Evolutionary conservation across 2,329 filamentous ascomycete genomes (phyloP).

Genomic region (Ophiostoma ips): DNA sequence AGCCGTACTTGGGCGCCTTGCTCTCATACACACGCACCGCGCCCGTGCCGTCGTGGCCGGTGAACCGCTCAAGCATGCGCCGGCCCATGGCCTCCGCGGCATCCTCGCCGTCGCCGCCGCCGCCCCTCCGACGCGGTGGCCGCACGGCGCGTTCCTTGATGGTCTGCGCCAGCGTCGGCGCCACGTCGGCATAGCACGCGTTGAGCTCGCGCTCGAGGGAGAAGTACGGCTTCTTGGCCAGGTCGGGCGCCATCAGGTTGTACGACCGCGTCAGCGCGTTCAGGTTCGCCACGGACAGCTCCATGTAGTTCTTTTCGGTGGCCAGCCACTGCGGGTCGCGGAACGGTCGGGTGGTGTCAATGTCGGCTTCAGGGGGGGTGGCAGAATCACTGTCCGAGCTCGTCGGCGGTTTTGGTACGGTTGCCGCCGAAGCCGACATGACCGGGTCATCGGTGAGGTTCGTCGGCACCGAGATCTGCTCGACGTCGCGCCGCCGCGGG

Average conservation of each 20-base stretch:
- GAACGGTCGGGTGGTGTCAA: conserved; percentile 40
- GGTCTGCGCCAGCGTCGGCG: conserved; percentile 56
- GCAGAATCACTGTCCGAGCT: no score
- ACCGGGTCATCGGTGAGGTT: conserved; percentile 34
- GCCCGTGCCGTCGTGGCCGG: conserved; percentile 25
- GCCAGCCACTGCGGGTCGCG: conserved; percentile 65
- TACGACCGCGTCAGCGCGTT: conserved; percentile 75
- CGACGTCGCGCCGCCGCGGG: conserved; percentile 33
- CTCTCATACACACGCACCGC: conserved; percentile 59
- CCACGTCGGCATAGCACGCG: conserved; percentile 74
- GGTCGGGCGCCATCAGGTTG: conserved; percentile 83
- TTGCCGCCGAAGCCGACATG: no score
- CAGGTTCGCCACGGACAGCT: conserved; percentile 60
- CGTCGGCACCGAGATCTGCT: conserved; percentile 33
- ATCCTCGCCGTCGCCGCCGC: conserved; percentile 24
- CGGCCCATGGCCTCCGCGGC: conserved; percentile 28
- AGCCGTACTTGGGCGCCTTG: conserved; percentile 62
- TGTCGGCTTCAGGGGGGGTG: neutral
- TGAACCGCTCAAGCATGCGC: conserved; percentile 49
- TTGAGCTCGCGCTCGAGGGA: conserved; percentile 68
- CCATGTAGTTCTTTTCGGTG: conserved; percentile 61
- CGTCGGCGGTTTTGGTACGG: no score
- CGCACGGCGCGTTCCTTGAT: conserved; percentile 54
- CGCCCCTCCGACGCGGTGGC: conserved; percentile 26
- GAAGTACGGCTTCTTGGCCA: conserved; percentile 89